A percentile compares a stretch with the other conserved stretches of the same genome.
Evolutionary conservation across 495 filamentous ascomycete genomes (phyloP).

Genomic region (Talaromyces borbonicus): DNA sequence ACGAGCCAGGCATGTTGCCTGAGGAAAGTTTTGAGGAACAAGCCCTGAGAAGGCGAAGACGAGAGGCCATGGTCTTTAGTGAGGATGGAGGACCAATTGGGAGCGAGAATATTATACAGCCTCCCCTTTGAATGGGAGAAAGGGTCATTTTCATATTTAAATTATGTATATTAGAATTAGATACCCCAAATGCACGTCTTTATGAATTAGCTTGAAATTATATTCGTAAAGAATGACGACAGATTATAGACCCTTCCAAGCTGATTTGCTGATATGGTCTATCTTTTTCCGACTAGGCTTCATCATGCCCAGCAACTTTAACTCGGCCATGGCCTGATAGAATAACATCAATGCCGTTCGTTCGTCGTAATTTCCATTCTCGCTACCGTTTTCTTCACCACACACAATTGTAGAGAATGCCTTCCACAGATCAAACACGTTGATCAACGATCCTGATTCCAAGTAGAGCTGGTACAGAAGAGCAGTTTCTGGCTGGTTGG

Average conservation of each 20-base stretch:
- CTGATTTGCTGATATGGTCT: constrained; percentile 79
- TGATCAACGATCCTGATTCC: constrained; percentile 80
- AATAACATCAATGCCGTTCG: constrained; percentile 59
- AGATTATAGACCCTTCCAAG: constrained; percentile 54
- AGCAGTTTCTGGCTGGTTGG: constrained; percentile 65
- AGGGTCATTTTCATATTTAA: not conserved
- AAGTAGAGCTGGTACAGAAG: constrained; percentile 87
- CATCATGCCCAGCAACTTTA: constrained; percentile 76
- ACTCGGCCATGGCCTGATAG: constrained; percentile 71
- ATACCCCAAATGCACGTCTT: not conserved
- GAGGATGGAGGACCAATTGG: constrained; percentile 40
- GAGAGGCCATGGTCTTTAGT: constrained; percentile 47
- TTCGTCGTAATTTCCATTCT: constrained; percentile 23
- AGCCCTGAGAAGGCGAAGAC: constrained; percentile 35
- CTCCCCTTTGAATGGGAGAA: constrained; percentile 13
- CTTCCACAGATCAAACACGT: constrained; percentile 81
- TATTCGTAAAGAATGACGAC: not conserved
- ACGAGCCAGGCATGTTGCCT: constrained; percentile 25
- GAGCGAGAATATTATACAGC: constrained; percentile 41
- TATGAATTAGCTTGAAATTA: not conserved
- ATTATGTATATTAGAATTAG: constrained; percentile 3
- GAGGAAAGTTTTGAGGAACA: constrained; percentile 42
- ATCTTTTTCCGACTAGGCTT: constrained; percentile 84
- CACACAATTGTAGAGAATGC: constrained; percentile 69
- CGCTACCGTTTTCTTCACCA: constrained; percentile 19